Conservation (phyloP, 116 monocot genomes). For the Posidonia oceanica region DNA sequence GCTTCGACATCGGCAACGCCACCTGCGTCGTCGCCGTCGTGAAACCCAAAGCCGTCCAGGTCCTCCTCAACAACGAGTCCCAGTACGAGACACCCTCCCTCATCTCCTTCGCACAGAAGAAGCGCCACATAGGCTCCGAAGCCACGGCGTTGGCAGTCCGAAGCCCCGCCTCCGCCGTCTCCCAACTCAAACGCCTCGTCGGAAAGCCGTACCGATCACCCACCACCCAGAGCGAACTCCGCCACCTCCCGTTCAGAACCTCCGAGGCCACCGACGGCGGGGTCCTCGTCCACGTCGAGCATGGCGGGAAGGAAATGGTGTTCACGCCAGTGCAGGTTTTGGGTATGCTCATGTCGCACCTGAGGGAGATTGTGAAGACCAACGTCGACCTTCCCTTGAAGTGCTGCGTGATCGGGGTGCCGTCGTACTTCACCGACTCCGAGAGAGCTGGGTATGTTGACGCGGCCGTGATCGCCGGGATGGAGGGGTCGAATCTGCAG, state of each 20-base stretch:
- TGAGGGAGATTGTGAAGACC: conserved; percentile 37
- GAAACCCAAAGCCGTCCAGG: conserved; percentile 41
- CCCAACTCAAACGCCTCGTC: conserved; percentile 53
- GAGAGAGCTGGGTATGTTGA: conserved; percentile 37
- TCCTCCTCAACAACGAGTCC: conserved; percentile 84
- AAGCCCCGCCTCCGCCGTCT: conserved; percentile 34
- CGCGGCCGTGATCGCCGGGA: conserved; percentile 38
- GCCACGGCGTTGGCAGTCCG: conserved; percentile 24
- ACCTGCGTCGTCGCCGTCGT: conserved; percentile 44
- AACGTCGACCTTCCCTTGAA: conserved; percentile 22
- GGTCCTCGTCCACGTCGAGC: conserved; percentile 24
- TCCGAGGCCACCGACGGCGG: conserved; percentile 36
- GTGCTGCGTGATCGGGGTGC: conserved; percentile 38
- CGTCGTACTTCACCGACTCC: conserved; percentile 39
- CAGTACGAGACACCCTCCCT: conserved; percentile 64
- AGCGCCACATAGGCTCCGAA: conserved; percentile 47
- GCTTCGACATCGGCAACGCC: conserved; percentile 75
- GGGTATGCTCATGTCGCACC: conserved; percentile 41
- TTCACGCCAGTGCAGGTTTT: conserved; percentile 40
- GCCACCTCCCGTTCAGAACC: conserved; percentile 27
- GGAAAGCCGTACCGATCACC: conserved; percentile 28
- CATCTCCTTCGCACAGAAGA: conserved; percentile 44
- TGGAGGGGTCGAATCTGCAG: conserved; percentile 12
- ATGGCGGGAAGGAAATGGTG: conserved; percentile 14
- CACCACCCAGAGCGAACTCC: conserved; percentile 22